These are phyloP conservation scores for Heterobasidion irregulare DNA, from an alignment of 1,284 basidiomycete genomes.

Conservation along the genomic window DNA sequence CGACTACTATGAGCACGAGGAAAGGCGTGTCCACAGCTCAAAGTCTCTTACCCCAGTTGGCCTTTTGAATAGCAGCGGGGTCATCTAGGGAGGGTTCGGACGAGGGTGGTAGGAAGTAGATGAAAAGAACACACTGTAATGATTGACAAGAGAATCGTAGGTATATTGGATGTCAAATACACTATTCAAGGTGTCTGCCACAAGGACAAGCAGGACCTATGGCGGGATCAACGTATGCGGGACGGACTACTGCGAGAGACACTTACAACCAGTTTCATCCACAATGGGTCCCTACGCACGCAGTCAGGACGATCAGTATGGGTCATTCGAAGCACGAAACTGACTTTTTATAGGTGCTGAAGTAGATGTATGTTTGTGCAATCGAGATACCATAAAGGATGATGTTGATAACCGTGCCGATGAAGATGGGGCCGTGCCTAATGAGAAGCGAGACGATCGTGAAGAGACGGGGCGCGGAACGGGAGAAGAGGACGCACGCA, in stretches of 20 bases:
- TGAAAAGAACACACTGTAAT: constrained; percentile 23
- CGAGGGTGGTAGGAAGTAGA: background rate
- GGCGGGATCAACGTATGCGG: background rate
- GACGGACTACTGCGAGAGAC: background rate
- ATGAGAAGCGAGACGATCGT: too few species aligned
- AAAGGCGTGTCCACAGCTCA: background rate
- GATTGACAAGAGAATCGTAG: constrained; percentile 25
- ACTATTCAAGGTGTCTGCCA: constrained; percentile 30
- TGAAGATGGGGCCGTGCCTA: constrained; percentile 32
- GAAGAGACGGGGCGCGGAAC: too few species aligned
- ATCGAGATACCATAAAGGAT: constrained; percentile 32
- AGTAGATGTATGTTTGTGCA: constrained; percentile 33
- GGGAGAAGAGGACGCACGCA: too few species aligned
- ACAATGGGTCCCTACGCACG: constrained; percentile 19
- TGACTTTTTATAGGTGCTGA: constrained; percentile 26
- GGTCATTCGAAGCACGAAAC: background rate
- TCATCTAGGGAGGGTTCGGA: constrained; percentile 14
- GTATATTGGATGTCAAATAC: constrained; percentile 30
- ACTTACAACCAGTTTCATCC: constrained; percentile 26
- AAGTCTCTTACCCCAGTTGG: constrained; percentile 21
- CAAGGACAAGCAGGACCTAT: constrained; percentile 25
- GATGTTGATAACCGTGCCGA: constrained; percentile 31
- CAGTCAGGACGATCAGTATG: background rate
- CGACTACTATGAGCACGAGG: background rate
- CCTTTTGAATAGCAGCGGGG: constrained; percentile 16